These are phyloP conservation scores for Gynandropsis gynandra DNA, from an alignment of 345 rosid genomes.

Conservation along the genomic window DNA sequence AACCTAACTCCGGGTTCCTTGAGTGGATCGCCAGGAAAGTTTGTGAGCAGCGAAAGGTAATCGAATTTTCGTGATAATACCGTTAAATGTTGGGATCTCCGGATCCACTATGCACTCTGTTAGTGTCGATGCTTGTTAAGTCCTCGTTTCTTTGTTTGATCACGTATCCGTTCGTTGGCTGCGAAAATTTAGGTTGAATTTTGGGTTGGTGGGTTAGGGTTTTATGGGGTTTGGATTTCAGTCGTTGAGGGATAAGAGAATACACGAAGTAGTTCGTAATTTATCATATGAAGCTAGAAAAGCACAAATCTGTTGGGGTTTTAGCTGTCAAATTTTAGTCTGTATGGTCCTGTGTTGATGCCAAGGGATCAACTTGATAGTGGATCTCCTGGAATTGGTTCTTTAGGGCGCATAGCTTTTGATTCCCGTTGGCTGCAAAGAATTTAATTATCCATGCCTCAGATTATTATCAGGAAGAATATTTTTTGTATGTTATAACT, in stretches of 20 bases:
- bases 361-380: too few relatives aligned
- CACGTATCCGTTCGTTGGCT: background rate
- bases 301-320: too few relatives aligned
- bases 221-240: slow-evolving; percentile 12
- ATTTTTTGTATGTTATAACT: slow-evolving; percentile 6
- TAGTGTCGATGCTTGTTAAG: background rate
- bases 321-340: too few relatives aligned
- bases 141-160: slow-evolving; percentile 7
- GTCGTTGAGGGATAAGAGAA: background rate
- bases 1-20: slow-evolving; percentile 24
- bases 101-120: background rate
- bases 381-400: too few relatives aligned
- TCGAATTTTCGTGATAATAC: background rate
- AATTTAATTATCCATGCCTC: too few relatives aligned
- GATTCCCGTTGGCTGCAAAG: too few relatives aligned
- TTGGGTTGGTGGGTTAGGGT: slow-evolving; percentile 14
- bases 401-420: too few relatives aligned
- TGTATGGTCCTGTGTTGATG: too few relatives aligned
- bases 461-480: too few relatives aligned
- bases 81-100: background rate
- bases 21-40: slow-evolving; percentile 28
- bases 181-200: background rate
- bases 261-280: background rate
- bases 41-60: slow-evolving; percentile 51
- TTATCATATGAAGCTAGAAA: too few relatives aligned